Conservation (phyloP, 768 basidiomycete species). For the Serendipita vermifera region DNA sequence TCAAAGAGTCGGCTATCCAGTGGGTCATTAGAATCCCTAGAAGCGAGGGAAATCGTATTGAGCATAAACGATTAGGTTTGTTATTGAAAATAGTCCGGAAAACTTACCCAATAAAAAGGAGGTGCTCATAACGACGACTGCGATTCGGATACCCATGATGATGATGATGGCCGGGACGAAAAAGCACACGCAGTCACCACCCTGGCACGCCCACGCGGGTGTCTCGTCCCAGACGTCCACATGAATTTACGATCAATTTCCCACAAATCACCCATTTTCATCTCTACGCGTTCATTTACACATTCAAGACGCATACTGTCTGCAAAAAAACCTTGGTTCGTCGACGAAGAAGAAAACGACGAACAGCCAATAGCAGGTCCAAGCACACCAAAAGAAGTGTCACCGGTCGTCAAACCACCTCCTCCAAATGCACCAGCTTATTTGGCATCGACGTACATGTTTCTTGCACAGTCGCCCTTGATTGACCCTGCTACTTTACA, state of each 20-base stretch:
- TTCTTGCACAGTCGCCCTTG: slow-evolving; percentile 50
- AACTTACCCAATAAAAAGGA: slow-evolving; percentile 67
- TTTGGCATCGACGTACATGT: slow-evolving; percentile 42
- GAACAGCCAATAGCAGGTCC: too few species aligned
- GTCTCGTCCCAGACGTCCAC: too few species aligned
- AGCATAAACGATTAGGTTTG: too few species aligned
- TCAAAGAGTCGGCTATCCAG: slow-evolving; percentile 88
- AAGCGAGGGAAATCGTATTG: background rate
- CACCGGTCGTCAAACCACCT: slow-evolving; percentile 19
- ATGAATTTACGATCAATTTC: too few species aligned
- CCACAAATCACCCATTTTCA: too few species aligned
- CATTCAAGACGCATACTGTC: too few species aligned
- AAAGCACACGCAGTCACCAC: too few species aligned
- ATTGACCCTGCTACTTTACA: slow-evolving; percentile 48
- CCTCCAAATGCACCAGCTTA: slow-evolving; percentile 23
- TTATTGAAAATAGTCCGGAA: too few species aligned
- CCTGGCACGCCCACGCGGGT: too few species aligned
- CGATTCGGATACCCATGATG: slow-evolving; percentile 57
- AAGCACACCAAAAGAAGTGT: slow-evolving; percentile 17
- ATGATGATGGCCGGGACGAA: too few species aligned
- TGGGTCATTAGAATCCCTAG: slow-evolving; percentile 73
- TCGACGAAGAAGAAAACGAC: slow-evolving; percentile 33
- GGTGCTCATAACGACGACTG: slow-evolving; percentile 61
- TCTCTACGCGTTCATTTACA: background rate
- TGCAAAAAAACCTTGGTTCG: slow-evolving; percentile 47